A percentile compares a stretch with the other conserved stretches of the same genome.
Evolutionary conservation across 1,284 basidiomycete genomes (phyloP).

Genomic region (Lignosus rhinocerotis): DNA sequence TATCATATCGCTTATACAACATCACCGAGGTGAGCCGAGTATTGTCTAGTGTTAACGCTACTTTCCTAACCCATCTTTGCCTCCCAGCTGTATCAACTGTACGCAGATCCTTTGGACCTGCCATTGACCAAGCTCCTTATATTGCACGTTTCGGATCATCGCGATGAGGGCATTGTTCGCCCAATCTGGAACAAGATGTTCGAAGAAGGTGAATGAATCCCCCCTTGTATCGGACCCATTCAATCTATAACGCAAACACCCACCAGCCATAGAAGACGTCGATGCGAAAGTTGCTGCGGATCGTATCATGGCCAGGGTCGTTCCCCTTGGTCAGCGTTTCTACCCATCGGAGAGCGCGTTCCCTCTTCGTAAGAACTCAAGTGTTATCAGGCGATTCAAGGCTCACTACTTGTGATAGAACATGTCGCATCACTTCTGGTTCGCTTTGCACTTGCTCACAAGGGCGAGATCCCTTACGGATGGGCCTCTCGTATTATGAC

Average conservation of each 20-base stretch:
- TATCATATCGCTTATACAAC: slow-evolving; percentile 59
- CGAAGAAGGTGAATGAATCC: slow-evolving; percentile 55
- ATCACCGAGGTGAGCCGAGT: slow-evolving; percentile 63
- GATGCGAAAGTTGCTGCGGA: slow-evolving; percentile 58
- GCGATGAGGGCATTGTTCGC: slow-evolving; percentile 78
- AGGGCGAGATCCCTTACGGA: slow-evolving; percentile 60
- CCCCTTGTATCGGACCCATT: background rate
- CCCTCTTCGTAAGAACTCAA: slow-evolving; percentile 65
- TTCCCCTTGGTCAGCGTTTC: slow-evolving; percentile 79
- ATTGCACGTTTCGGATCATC: slow-evolving; percentile 91
- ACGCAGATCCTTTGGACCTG: slow-evolving; percentile 86
- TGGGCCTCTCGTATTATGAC: slow-evolving; percentile 81
- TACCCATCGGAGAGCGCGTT: slow-evolving; percentile 92
- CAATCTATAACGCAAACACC: slow-evolving; percentile 1
- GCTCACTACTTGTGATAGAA: slow-evolving; percentile 41
- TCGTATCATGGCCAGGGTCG: slow-evolving; percentile 61
- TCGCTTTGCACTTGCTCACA: slow-evolving; percentile 65
- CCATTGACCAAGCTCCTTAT: slow-evolving; percentile 88
- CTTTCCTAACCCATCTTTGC: background rate
- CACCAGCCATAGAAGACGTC: slow-evolving; percentile 49
- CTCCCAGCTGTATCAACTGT: slow-evolving; percentile 81
- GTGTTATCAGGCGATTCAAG: background rate
- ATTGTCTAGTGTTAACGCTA: background rate
- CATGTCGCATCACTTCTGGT: slow-evolving; percentile 70
- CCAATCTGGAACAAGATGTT: slow-evolving; percentile 91